Conservation (phyloP, 371 early-diverging fungal genomes). For the Paraphysoderma sedebokerense region DNA sequence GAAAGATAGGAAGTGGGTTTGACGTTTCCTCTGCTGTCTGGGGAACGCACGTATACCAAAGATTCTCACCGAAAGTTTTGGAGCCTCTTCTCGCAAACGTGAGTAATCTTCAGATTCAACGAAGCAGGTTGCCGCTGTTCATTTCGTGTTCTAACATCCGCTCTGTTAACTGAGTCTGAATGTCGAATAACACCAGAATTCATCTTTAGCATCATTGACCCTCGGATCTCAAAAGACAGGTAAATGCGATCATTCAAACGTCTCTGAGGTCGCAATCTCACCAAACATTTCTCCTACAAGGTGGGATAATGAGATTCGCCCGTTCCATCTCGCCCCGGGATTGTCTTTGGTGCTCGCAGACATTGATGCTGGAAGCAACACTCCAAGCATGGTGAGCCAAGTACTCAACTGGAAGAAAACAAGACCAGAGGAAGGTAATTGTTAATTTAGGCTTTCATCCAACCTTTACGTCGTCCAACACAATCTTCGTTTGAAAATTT, state of each 20-base stretch:
- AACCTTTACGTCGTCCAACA: background rate
- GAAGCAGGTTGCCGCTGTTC: no score
- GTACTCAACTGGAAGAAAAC: slow-evolving; percentile 67
- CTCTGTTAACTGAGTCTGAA: no score
- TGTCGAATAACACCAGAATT: no score
- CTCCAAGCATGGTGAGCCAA: slow-evolving; percentile 75
- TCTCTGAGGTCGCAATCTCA: no score
- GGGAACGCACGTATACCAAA: slow-evolving; percentile 68
- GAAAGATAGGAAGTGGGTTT: slow-evolving; percentile 92
- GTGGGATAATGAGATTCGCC: slow-evolving; percentile 28
- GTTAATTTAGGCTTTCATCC: no score
- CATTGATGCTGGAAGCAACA: slow-evolving; percentile 80
- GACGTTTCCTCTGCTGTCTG: slow-evolving; percentile 85
- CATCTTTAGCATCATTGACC: no score
- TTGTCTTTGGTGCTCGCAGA: slow-evolving; percentile 70
- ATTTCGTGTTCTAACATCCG: no score
- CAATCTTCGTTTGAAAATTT: background rate
- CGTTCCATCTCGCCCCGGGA: slow-evolving; percentile 50
- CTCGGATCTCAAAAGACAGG: no score
- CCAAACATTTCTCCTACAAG: no score
- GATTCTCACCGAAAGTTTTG: slow-evolving; percentile 61
- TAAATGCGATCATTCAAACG: no score
- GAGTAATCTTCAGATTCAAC: background rate
- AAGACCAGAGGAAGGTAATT: slow-evolving; percentile 32
- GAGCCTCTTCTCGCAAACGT: slow-evolving; percentile 32